Base-by-base conservation (phyloP, 306 rosid genomes). In the Cyclanthera cordifolia region DNA sequence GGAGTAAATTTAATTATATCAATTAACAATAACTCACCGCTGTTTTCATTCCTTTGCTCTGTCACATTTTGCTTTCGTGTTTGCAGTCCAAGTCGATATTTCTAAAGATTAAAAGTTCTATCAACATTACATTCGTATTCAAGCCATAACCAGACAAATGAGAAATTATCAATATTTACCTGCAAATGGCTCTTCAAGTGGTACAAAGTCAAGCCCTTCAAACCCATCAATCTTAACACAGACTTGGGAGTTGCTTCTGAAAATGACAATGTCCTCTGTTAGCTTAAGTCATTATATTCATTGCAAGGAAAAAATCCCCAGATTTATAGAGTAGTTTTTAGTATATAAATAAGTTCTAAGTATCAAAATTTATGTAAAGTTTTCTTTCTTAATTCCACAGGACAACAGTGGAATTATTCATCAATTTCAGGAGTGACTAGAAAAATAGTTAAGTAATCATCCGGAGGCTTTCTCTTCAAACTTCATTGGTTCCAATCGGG, bases 141-240 rank as follows among this genome's bases (percentile, higher is more conserved):
- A 69, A 28, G 24, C 74, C 59, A 56, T 72, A 24, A 65, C 16
- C 60, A 59, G 17, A 34, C 3, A 53, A 70, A 1, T n/a, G 51
- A 59, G 45, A 19, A 32, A 25, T 24, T 68, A 28, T 43, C 30
- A 8, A 27, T 28, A 50, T 2, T 61, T n/a, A 89, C 99, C 99
- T 90, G 99, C 68, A 93, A 93, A 82, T 93, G 96, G 69, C 99
- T 93, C 87, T 93, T 93, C 91, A 88, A 78, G 82, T 93, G 99
- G 79, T 90, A 90, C 57, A 93, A 74, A 74, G 99, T 93, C 84
- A 93, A 83, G 30, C 99, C 99, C 78, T 88, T 93, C 79, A 90
- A 78, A 17, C 99, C 90, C 99, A 93, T 93, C 73, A 87, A 70
- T 79, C 95, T 90, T 82, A 83, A 78, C 34, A 93, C 91, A 65